These are phyloP conservation scores for Pachyrhizus erosus DNA, from an alignment of 306 rosid species.

Conservation along the genomic window DNA sequence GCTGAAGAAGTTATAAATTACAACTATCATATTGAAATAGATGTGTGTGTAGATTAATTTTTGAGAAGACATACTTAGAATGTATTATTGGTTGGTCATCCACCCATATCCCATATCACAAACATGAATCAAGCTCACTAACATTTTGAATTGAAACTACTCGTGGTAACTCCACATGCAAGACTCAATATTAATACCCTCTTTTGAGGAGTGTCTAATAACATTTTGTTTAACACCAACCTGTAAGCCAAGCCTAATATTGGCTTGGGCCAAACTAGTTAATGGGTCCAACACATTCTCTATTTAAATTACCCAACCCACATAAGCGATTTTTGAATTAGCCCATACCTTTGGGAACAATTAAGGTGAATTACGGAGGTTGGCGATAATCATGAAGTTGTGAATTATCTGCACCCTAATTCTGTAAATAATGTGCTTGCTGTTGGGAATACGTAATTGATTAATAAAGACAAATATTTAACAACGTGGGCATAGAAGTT, in stretches of 20 bases:
- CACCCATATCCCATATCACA: not conserved
- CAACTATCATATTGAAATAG: not conserved
- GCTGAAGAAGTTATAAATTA: not conserved
- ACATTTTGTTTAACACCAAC: not conserved
- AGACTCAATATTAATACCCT: not conserved
- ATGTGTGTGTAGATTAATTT: not conserved
- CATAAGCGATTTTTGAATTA: not conserved
- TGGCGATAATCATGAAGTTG: no score
- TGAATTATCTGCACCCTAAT: not conserved
- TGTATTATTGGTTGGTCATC: not conserved
- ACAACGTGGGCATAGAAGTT: not conserved
- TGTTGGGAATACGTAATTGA: not conserved
- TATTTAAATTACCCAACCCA: not conserved
- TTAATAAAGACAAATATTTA: not conserved
- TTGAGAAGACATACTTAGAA: not conserved
- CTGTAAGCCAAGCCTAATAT: not conserved
- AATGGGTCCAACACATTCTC: not conserved
- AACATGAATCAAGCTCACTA: not conserved
- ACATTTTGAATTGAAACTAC: not conserved
- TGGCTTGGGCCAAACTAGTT: not conserved
- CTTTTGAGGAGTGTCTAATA: not conserved
- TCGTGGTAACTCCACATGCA: not conserved
- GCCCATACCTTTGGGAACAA: not conserved
- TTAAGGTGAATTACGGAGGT: not conserved
- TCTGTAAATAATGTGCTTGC: not conserved